phyloP scores from a whole-genome alignment of 2,329 filamentous ascomycete species.

The Acarospora socialis region DNA sequence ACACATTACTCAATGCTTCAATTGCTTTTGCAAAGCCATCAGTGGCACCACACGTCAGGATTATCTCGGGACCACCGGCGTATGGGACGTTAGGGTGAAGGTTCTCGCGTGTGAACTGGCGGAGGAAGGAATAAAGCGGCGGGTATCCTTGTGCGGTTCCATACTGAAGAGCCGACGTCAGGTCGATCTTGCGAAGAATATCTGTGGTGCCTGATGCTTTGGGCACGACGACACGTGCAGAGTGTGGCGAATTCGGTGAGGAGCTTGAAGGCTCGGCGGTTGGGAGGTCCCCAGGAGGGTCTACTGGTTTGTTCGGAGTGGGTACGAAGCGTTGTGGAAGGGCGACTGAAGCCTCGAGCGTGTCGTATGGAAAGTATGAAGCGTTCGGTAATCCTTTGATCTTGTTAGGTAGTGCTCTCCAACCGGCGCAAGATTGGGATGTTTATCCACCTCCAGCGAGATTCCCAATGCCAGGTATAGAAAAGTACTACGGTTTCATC shows the following conservation, averaged over 20 bases:
- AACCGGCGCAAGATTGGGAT: too few relatives aligned
- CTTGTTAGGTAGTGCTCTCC: conserved; percentile 10
- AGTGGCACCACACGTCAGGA: conserved; percentile 68
- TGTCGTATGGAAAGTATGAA: conserved; percentile 79
- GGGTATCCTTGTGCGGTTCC: conserved; percentile 71
- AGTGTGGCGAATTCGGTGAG: too few relatives aligned
- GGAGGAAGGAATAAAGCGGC: conserved; percentile 60
- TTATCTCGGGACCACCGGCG: conserved; percentile 56
- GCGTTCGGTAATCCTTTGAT: conserved; percentile 60
- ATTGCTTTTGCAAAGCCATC: conserved; percentile 73
- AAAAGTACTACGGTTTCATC: too few relatives aligned
- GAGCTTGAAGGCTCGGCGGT: conserved; percentile 21
- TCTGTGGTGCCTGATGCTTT: conserved; percentile 48
- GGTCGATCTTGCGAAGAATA: conserved; percentile 57
- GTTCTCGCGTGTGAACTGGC: conserved; percentile 60
- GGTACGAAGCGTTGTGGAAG: conserved; percentile 60
- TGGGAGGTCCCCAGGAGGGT: conserved; percentile 28
- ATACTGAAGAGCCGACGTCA: conserved; percentile 75
- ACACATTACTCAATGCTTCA: conserved; percentile 61
- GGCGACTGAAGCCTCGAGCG: conserved; percentile 68
- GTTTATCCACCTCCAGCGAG: conserved; percentile 40
- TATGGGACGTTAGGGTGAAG: conserved; percentile 76
- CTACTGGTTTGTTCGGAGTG: conserved; percentile 46
- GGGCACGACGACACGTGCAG: conserved; percentile 55
- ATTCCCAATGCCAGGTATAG: conserved; percentile 46